phyloP scores from a whole-genome alignment of 768 basidiomycete species.

The Calocybe indica region DNA sequence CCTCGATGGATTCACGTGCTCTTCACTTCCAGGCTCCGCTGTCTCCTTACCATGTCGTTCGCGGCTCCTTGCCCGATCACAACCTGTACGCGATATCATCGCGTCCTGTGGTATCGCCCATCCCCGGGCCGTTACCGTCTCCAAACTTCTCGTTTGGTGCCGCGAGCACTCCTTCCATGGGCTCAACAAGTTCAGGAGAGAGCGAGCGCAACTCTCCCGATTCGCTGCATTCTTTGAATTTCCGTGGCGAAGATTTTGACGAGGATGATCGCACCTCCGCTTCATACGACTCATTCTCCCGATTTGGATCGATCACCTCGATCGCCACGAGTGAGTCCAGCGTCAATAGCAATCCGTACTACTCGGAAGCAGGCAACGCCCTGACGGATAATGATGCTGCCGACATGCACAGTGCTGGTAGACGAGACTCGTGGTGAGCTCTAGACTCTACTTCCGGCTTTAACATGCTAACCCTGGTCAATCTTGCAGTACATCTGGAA shows the following conservation, averaged over 20 bases:
- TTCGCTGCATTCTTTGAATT: constrained; percentile 37
- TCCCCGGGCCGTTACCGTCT: constrained; percentile 55
- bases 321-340: constrained; percentile 57
- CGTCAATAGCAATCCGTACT: constrained; percentile 39
- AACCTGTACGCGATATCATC: constrained; percentile 41
- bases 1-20: constrained; percentile 27
- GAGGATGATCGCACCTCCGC: constrained; percentile 43
- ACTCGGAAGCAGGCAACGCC: constrained; percentile 30
- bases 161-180: constrained; percentile 43
- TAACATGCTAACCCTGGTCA: constrained; percentile 5
- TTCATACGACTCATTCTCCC: constrained; percentile 43
- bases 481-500: constrained; percentile 24
- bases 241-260: constrained; percentile 44
- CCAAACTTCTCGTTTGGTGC: constrained; percentile 62
- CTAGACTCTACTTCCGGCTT: constrained; percentile 10
- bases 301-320: constrained; percentile 60
- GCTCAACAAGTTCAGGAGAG: constrained; percentile 42
- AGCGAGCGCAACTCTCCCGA: constrained; percentile 55
- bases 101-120: constrained; percentile 35
- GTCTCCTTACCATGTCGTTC: constrained; percentile 34
- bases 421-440: constrained; percentile 37
- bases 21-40: constrained; percentile 26
- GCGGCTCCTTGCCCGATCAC: constrained; percentile 46
- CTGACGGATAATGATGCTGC: too few species aligned
- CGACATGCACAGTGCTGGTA: too few species aligned